Evolutionary conservation across 1,139 yeast species (phyloP).

Genomic region (Eremothecium cymbalariae): DNA sequence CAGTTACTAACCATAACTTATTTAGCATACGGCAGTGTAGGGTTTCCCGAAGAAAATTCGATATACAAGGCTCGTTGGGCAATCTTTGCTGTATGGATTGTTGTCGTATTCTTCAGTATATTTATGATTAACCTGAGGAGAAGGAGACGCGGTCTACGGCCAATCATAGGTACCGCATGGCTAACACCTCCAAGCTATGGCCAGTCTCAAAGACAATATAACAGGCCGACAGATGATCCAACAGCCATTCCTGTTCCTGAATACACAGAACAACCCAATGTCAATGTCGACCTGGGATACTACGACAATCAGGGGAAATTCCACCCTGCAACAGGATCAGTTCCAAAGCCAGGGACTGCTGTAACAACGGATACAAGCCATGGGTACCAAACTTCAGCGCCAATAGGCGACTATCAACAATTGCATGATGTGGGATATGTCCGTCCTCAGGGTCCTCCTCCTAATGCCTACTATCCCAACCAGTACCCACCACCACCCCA

Average conservation of each 20-base stretch:
- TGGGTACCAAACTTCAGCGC: constrained; percentile 1
- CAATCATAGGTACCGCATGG: constrained; percentile 82
- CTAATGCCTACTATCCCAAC: background rate
- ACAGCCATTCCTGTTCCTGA: constrained; percentile 51
- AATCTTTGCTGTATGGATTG: constrained; percentile 39
- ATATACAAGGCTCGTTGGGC: constrained; percentile 39
- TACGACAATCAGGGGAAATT: constrained; percentile 64
- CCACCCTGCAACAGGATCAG: constrained; percentile 19
- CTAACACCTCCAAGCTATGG: constrained; percentile 83
- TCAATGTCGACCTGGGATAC: constrained; percentile 62
- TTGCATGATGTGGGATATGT: background rate
- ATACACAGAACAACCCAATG: constrained; percentile 57
- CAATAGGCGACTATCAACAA: background rate
- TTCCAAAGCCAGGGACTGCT: constrained; percentile 11
- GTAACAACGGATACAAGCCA: constrained; percentile 1
- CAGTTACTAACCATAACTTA: no score
- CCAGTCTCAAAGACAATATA: constrained; percentile 60
- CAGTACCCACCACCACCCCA: no score
- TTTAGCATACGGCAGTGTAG: no score
- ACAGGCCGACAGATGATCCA: constrained; percentile 33
- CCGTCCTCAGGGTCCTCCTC: background rate
- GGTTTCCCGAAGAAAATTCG: no score
- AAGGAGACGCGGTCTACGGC: constrained; percentile 52
- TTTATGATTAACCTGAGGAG: constrained; percentile 51
- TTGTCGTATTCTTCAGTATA: constrained; percentile 46